phyloP scores from a whole-genome alignment of 345 rosid species.

The Eucalyptus erythrocorys region DNA sequence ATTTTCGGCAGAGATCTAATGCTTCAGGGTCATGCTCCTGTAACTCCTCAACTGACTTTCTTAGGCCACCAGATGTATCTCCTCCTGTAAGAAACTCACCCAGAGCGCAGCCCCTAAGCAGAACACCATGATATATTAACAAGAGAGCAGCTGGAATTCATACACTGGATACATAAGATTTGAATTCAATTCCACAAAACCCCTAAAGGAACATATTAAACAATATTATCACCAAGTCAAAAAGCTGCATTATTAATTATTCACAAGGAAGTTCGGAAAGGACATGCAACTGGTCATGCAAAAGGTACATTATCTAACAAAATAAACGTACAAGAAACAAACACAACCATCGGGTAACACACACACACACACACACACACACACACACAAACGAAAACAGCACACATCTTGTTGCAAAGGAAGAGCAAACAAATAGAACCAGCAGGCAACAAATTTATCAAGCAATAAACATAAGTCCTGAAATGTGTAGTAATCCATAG shows the following conservation, averaged over 20 bases:
- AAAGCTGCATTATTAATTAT: neutral
- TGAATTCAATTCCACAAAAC: neutral
- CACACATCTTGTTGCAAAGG: neutral
- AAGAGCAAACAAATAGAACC: neutral
- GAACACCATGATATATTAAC: neutral
- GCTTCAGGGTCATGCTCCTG: conserved; percentile 10
- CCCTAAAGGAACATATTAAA: neutral
- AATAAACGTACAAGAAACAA: neutral
- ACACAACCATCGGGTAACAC: neutral
- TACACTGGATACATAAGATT: neutral
- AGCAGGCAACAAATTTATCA: neutral
- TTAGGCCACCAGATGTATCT: conserved; percentile 39
- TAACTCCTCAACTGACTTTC: conserved; percentile 51
- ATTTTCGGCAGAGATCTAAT: conserved; percentile 31
- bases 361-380: too few species aligned
- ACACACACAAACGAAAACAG: neutral
- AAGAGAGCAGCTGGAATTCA: neutral
- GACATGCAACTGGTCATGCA: neutral
- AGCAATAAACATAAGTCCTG: neutral
- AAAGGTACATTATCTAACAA: neutral
- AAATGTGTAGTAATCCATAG: neutral
- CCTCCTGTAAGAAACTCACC: conserved; percentile 46
- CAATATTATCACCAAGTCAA: neutral
- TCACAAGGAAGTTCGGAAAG: neutral
- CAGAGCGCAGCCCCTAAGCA: conserved; percentile 39